Evolutionary conservation across 2,329 filamentous ascomycete genomes (phyloP).

Genomic region (Colletotrichum australisinense): DNA sequence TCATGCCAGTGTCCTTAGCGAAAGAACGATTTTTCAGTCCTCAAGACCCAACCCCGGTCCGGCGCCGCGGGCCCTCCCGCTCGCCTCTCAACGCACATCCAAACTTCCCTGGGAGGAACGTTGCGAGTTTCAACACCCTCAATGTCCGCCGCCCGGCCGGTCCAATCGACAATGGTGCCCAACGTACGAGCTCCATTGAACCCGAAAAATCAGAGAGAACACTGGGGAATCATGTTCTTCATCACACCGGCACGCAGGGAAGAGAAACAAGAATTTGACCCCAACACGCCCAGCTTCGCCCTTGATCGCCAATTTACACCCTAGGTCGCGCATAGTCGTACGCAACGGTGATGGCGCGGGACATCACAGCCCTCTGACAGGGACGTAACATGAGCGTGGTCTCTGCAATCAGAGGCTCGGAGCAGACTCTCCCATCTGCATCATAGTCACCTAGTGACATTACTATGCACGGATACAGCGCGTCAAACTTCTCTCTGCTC

Average conservation of each 20-base stretch:
- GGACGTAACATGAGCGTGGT: background rate
- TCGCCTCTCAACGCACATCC: constrained; percentile 2
- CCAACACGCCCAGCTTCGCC: background rate
- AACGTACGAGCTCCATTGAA: background rate
- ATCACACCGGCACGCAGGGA: background rate
- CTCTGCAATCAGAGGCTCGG: background rate
- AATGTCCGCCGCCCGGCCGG: background rate
- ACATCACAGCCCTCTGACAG: background rate
- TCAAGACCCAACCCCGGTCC: background rate
- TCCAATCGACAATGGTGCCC: constrained; percentile 9
- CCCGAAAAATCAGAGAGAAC: background rate
- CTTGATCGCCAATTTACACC: background rate
- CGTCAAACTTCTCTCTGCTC: too few species aligned
- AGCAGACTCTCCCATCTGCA: too few species aligned
- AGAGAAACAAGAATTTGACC: background rate
- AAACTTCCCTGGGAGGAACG: background rate
- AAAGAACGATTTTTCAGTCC: background rate
- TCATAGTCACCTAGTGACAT: background rate
- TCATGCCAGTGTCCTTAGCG: background rate
- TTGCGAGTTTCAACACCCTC: background rate
- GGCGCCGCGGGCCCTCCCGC: constrained; percentile 26
- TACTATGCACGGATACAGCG: too few species aligned
- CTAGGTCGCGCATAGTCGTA: background rate
- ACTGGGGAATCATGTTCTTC: background rate
- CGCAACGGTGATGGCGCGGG: background rate